Evolutionary conservation across 2,329 filamentous ascomycete genomes (phyloP), one percentile per base, ranked within the genome.

Genomic region (Xenoacremonium recifei): DNA sequence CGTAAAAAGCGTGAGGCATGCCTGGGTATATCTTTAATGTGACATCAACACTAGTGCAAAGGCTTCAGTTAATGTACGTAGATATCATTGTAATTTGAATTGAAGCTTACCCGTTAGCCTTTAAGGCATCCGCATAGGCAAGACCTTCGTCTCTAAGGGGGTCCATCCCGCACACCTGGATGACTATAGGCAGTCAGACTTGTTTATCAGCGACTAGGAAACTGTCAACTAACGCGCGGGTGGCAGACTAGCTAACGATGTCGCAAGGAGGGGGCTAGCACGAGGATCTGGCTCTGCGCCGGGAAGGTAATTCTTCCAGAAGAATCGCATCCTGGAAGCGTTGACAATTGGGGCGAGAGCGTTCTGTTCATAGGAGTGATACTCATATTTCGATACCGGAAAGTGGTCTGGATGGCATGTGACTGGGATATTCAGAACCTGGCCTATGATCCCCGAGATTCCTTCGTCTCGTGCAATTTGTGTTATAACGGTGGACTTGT

Each of bases 371-470:
- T 41, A 45, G 4, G 42, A 45, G 3, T 29, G 7, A 19, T 29
- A 27, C 15, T 38, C 35, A 23, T 45, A 37, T 20, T 41, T 38
- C 1, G 15, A 7, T 9, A 3, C 31, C 9, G 42, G 42, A 19
- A 45, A 45, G 15, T 45, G 42, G 13, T 41, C 34, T 23, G 42
- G 42, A 12, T 45, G 42, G 11, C 42, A 45, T 5, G 42, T 45
- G 4, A 45, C 42, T 3, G 42, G 42, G 20, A 45, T 45, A 12
- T 45, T 45, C 16, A 45, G 42, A 4, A 45, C 18, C 16, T 45
- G 42, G 2, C 42, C 42, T 9, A 45, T 35, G 6, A 45, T 35
- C 1, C 42, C 42, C 1, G 29, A 27, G 12, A 30, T 23, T 3
- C 35, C 35, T 21, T 38, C 15, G 9, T 45, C 30, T 9, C 30